Conservation (phyloP, 2,329 filamentous ascomycete genomes). For the Trichoderma guizhouense region DNA sequence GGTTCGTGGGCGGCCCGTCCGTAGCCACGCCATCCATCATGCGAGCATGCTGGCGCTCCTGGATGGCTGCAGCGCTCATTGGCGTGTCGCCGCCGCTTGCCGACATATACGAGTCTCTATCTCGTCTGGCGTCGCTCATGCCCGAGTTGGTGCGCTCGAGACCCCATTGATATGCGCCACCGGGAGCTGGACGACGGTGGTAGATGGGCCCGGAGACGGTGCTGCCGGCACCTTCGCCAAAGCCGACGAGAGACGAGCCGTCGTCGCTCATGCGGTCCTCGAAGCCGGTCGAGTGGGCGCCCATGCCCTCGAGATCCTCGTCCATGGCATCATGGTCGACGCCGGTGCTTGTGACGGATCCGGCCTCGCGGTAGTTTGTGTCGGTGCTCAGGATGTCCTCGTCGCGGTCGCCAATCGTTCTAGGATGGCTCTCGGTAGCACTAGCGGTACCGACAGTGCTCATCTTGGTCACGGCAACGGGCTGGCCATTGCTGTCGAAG, state of each 20-base stretch:
- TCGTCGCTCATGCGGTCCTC: conserved; percentile 83
- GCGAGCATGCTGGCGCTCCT: conserved; percentile 57
- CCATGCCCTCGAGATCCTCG: conserved; percentile 47
- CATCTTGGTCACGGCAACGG: conserved; percentile 66
- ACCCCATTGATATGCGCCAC: conserved; percentile 39
- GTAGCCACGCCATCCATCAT: conserved; percentile 64
- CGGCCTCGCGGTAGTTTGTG: conserved; percentile 56
- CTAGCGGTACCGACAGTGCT: conserved; percentile 90
- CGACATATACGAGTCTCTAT: conserved; percentile 33
- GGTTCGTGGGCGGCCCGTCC: conserved; percentile 49
- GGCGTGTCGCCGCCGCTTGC: conserved; percentile 39
- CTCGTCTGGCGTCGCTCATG: conserved; percentile 45
- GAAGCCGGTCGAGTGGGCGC: conserved; percentile 47
- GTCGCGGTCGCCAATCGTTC: conserved; percentile 54
- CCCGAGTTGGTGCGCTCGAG: conserved; percentile 52
- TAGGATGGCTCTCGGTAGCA: conserved; percentile 70
- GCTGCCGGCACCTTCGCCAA: conserved; percentile 86
- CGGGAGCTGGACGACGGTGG: conserved; percentile 48
- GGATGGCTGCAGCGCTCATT: conserved; percentile 44
- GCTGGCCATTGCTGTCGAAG: conserved; percentile 75
- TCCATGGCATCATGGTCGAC: conserved; percentile 49
- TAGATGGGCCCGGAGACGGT: conserved; percentile 78
- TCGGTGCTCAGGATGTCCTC: conserved; percentile 72
- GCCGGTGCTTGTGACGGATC: conserved; percentile 55
- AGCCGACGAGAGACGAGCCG: conserved; percentile 79